A percentile compares a stretch with the other conserved stretches of the same genome.
Evolutionary conservation across 805 yeast genomes (phyloP).

Genomic region (Kluyveromyces nonfermentans): DNA sequence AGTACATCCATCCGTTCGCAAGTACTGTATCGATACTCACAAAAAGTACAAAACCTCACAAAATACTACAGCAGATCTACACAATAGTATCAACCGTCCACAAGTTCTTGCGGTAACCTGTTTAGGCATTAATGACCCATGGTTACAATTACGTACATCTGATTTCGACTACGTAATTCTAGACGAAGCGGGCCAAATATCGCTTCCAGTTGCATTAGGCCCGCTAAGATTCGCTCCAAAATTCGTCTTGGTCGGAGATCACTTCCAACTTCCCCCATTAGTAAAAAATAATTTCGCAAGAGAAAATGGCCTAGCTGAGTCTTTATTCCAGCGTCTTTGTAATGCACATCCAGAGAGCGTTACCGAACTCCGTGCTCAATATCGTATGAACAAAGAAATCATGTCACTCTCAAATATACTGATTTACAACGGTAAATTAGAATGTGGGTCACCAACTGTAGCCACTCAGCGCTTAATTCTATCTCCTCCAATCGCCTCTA

Average conservation of each 20-base stretch:
- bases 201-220: constrained; percentile 85
- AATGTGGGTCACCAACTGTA: constrained; percentile 62
- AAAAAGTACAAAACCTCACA: constrained; percentile 37
- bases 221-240: constrained; percentile 70
- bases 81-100: constrained; percentile 41
- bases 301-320: constrained; percentile 46
- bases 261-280: constrained; percentile 84
- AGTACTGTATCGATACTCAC: constrained; percentile 23
- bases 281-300: constrained; percentile 62
- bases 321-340: constrained; percentile 68
- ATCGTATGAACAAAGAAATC: constrained; percentile 86
- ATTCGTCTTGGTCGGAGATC: constrained; percentile 94
- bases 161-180: constrained; percentile 86
- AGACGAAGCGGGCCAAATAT: constrained; percentile 94
- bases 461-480: constrained; percentile 37
- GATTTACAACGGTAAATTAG: constrained; percentile 64
- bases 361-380: constrained; percentile 72
- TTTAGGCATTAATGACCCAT: constrained; percentile 43
- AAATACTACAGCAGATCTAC: constrained; percentile 37
- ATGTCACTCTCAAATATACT: constrained; percentile 74
- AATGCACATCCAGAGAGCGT: constrained; percentile 66
- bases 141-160: constrained; percentile 29
- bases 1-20: constrained; percentile 53
- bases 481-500: neutral
- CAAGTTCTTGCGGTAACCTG: constrained; percentile 86